Evolutionary conservation across 108 stramenopile genomes (phyloP), one percentile per base, ranked within the genome.

Genomic region (Conticribra guillardii): DNA sequence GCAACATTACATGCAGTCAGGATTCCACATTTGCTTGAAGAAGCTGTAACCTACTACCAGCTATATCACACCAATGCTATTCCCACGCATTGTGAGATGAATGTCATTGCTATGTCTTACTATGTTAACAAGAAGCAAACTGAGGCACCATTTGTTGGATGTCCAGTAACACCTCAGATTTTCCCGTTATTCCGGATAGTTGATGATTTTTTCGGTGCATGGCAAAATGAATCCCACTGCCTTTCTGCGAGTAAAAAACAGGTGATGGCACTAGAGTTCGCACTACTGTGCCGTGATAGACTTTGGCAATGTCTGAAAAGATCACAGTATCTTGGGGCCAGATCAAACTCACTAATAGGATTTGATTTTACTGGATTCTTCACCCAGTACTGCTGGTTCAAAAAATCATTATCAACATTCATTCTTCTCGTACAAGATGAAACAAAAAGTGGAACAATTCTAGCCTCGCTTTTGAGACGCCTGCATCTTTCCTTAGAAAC

Each of bases 311-410:
- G 54, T 64, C 73, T 90, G 15, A 66, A 73, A 54, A 79, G 62
- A 60, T 62, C 52, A 31, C 23, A 46, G 26, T 52, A 55, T 31
- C 16, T 54, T 82, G 52, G 52, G 33, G 28, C 24, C 67, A 19
- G 58, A 32, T 66, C 62, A 60, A 63, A 55, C 11, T 71, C 70
- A 24, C 48, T 44, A 24, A 50, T 73, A 21, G 66, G 79, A 28
- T 50, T 67, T 27, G 17, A 33, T 7, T 54, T 68, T 32, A 54
- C 82, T 19, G 88, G 89, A 45, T 95, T 95, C 54, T 69, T 92
- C 18, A 84, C 90, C 8, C 87, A 92, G 24, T 95, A 91, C 82
- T 63, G 55, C 19, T 95, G 94, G 93, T 51, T 94, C 15, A 86
- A 76, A 49, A 89, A 89, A 73, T 54, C 79, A 30, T 51, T 73